Percentiles rank a stretch among this genome's conserved stretches.
Evolutionary conservation across 2,329 filamentous ascomycete genomes (phyloP).

Genomic region (Xylariaceae sp.): DNA sequence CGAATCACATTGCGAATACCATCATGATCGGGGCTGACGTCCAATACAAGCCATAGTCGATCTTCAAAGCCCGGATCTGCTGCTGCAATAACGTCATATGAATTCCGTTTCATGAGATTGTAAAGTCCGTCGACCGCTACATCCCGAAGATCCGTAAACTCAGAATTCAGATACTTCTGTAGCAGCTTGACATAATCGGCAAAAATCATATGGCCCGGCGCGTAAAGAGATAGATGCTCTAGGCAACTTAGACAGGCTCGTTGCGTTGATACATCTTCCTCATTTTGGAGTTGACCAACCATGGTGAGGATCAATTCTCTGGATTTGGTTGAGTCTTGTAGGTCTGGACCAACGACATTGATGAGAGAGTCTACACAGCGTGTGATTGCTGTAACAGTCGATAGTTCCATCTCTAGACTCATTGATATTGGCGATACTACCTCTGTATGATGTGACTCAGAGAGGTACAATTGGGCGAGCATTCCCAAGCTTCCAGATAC

Average conservation of each 20-base stretch:
- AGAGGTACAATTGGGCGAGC: constrained; percentile 87
- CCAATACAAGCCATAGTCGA: constrained; percentile 84
- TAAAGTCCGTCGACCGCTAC: constrained; percentile 85
- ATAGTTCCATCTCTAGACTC: constrained; percentile 82
- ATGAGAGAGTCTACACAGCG: constrained; percentile 92
- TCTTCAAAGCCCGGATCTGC: constrained; percentile 81
- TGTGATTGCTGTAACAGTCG: constrained; percentile 77
- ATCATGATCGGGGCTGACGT: constrained; percentile 69
- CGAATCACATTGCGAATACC: constrained; percentile 82
- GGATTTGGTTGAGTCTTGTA: constrained; percentile 90
- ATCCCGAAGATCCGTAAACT: constrained; percentile 65
- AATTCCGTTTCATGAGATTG: constrained; percentile 91
- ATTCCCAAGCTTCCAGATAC: constrained; percentile 89
- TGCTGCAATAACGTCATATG: constrained; percentile 72
- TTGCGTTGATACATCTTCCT: constrained; percentile 66
- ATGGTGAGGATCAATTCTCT: constrained; percentile 86
- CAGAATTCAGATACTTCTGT: constrained; percentile 71
- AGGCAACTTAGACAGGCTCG: constrained; percentile 77
- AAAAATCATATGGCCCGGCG: constrained; percentile 82
- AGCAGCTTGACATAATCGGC: constrained; percentile 76
- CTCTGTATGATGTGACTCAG: constrained; percentile 87
- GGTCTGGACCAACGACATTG: constrained; percentile 90
- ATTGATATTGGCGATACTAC: constrained; percentile 75
- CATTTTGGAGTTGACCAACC: constrained; percentile 75
- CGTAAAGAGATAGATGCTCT: constrained; percentile 89